phyloP scores from a whole-genome alignment of 2,329 filamentous ascomycete species.

The Talaromyces atroroseus region DNA sequence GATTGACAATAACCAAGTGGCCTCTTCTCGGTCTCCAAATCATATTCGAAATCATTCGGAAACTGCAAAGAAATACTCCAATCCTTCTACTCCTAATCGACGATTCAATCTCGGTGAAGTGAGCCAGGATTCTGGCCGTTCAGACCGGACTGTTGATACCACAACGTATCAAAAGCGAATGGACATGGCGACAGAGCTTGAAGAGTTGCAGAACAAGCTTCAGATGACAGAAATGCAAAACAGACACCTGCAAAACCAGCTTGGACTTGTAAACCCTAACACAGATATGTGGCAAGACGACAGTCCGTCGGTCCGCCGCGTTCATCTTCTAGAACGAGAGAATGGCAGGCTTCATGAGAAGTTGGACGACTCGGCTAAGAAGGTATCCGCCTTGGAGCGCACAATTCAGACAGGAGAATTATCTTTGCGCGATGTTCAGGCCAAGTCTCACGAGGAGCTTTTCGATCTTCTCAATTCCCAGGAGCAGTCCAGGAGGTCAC shows the following conservation, averaged over 20 bases:
- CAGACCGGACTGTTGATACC: conserved; percentile 79
- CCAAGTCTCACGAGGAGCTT: conserved; percentile 89
- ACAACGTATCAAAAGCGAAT: conserved; percentile 79
- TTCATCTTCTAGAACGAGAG: conserved; percentile 86
- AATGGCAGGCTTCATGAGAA: conserved; percentile 89
- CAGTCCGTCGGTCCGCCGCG: conserved; percentile 70
- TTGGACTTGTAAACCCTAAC: conserved; percentile 62
- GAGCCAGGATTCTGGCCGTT: conserved; percentile 68
- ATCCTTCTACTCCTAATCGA: conserved; percentile 71
- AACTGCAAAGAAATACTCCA: conserved; percentile 60
- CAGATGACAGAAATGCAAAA: conserved; percentile 95
- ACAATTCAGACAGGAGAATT: conserved; percentile 81
- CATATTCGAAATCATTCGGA: conserved; percentile 59
- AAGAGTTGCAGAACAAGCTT: conserved; percentile 88
- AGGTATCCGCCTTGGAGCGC: conserved; percentile 82
- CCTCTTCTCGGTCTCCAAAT: conserved; percentile 67
- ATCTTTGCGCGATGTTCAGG: conserved; percentile 83
- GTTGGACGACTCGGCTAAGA: conserved; percentile 88
- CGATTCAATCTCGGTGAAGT: conserved; percentile 62
- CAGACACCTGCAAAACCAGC: conserved; percentile 79
- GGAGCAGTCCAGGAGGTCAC: conserved; percentile 75
- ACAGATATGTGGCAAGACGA: conserved; percentile 63
- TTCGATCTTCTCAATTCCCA: conserved; percentile 89
- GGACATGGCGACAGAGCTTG: conserved; percentile 84
- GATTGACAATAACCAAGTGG: conserved; percentile 75